These are phyloP conservation scores for Didymella segeticola DNA, from an alignment of 2,329 filamentous ascomycete species.

Conservation along the genomic window DNA sequence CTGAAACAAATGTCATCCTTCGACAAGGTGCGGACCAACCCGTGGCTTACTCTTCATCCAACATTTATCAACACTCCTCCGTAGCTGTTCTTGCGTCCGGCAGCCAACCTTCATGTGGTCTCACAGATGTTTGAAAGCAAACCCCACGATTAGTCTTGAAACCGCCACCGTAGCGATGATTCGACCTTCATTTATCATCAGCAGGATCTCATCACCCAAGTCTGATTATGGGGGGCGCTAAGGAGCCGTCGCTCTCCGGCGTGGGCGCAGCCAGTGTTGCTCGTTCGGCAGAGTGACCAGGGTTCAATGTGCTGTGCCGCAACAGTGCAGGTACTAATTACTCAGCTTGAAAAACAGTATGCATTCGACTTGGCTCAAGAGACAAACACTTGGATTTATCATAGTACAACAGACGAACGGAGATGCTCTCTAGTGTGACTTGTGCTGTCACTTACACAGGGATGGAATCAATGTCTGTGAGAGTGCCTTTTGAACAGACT, in stretches of 20 bases:
- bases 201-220: not conserved
- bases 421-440: too few relatives aligned
- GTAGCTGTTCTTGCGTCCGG: not conserved
- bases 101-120: not conserved
- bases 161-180: not conserved
- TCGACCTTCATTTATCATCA: too few relatives aligned
- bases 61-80: not conserved
- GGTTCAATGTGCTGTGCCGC: not conserved
- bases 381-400: too few relatives aligned
- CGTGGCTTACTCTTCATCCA: too few relatives aligned
- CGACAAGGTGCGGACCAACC: not conserved
- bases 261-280: not conserved
- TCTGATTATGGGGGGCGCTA: too few relatives aligned
- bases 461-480: too few relatives aligned
- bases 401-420: too few relatives aligned
- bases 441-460: too few relatives aligned
- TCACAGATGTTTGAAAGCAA: not conserved
- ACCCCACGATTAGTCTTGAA: not conserved
- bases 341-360: not conserved
- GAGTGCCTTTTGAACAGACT: too few relatives aligned
- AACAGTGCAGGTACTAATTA: not conserved
- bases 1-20: not conserved
- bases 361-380: too few relatives aligned
- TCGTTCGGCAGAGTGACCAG: not conserved
- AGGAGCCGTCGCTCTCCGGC: too few relatives aligned